Conservation (phyloP, 768 basidiomycete genomes). For the Guyanaporus albipodus region DNA sequence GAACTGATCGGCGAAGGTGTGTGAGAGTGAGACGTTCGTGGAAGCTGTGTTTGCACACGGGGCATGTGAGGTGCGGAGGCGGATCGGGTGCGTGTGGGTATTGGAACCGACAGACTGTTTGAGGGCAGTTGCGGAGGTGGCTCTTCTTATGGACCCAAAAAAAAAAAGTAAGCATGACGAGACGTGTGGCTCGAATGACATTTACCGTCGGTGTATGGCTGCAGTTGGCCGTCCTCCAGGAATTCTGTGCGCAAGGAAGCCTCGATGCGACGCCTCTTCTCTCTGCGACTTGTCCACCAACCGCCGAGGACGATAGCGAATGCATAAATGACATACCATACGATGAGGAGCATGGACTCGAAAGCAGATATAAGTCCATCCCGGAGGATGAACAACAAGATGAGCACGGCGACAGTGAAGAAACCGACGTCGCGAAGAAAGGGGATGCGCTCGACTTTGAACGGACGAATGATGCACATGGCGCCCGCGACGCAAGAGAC, state of each 20-base stretch:
- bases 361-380: conserved; percentile 65
- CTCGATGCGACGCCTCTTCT: conserved; percentile 45
- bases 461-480: conserved; percentile 97
- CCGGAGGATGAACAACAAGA: conserved; percentile 72
- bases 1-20: conserved; percentile 48
- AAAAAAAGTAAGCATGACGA: conserved; percentile 4
- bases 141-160: conserved; percentile 15
- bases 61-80: conserved; percentile 35
- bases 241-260: conserved; percentile 57
- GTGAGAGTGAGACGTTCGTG: conserved; percentile 38
- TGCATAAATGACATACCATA: conserved; percentile 76
- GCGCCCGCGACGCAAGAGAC: conserved; percentile 94
- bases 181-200: conserved; percentile 10
- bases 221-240: conserved; percentile 40
- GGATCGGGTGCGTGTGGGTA: conserved; percentile 37
- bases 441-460: conserved; percentile 71
- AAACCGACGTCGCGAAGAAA: conserved; percentile 95
- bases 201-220: conserved; percentile 62
- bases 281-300: conserved; percentile 67
- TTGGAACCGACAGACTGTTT: conserved; percentile 23
- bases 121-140: conserved; percentile 1
- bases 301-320: conserved; percentile 66
- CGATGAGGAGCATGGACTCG: conserved; percentile 73
- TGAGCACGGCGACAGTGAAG: conserved; percentile 77
- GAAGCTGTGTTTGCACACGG: conserved; percentile 39